A percentile compares a stretch with the other conserved stretches of the same genome.
Conservation (phyloP, 2,329 filamentous ascomycete species). For the Pyrenophora graminea region DNA sequence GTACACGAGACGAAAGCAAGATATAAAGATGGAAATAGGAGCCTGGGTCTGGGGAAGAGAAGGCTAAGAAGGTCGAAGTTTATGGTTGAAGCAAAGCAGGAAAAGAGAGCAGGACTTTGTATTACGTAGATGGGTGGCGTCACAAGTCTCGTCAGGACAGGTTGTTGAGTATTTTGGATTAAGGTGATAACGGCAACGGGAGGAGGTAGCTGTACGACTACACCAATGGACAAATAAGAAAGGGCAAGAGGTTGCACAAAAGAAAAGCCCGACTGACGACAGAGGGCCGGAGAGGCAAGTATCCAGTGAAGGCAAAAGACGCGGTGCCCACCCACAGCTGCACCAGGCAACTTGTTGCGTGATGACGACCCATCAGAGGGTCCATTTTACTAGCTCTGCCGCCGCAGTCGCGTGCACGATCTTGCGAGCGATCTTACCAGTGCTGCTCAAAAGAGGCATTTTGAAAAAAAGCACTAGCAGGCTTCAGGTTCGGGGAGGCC, state of each 20-base stretch:
- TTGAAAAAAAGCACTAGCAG: constrained; percentile 23
- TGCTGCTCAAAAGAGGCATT: constrained; percentile 22
- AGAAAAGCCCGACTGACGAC: constrained; percentile 24
- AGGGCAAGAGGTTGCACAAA: constrained; percentile 20
- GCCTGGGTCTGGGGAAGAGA: not conserved
- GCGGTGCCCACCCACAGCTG: constrained; percentile 19
- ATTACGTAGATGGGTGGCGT: constrained; percentile 6
- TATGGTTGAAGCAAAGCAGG: constrained; percentile 1
- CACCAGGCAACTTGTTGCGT: constrained; percentile 22
- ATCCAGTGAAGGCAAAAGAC: constrained; percentile 14
- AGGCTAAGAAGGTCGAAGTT: not conserved
- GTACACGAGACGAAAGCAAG: not conserved
- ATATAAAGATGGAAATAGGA: not conserved
- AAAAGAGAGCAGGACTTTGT: constrained; percentile 7
- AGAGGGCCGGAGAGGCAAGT: constrained; percentile 18
- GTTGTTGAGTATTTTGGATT: constrained; percentile 2
- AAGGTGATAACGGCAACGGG: constrained; percentile 8
- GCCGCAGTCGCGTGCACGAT: constrained; percentile 42
- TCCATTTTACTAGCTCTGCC: constrained; percentile 42
- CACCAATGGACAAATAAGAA: constrained; percentile 16
- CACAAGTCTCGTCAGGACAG: constrained; percentile 3
- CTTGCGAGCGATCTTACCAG: constrained; percentile 15
- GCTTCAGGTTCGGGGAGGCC: constrained; percentile 34
- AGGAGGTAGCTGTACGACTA: constrained; percentile 16
- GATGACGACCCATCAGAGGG: constrained; percentile 33